Evolutionary conservation across 495 filamentous ascomycete species (phyloP).

Genomic region (Hypoxylon fragiforme): DNA sequence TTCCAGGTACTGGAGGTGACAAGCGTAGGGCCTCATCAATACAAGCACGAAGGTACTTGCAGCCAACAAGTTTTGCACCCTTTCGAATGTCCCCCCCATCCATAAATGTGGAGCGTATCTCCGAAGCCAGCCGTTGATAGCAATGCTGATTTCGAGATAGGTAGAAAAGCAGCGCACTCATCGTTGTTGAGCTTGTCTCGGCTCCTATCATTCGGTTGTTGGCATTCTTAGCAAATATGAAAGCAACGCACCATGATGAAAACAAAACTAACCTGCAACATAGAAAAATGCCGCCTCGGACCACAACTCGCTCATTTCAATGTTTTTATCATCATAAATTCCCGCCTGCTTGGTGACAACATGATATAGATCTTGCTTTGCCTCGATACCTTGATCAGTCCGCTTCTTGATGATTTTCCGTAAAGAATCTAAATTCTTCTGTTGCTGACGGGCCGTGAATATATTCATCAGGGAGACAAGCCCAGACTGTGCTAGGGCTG

Average conservation of each 20-base stretch:
- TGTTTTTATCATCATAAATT: background rate
- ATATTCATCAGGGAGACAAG: background rate
- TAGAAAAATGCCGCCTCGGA: slow-evolving; percentile 16
- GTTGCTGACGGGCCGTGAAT: background rate
- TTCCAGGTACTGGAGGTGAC: slow-evolving; percentile 52
- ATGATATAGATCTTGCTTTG: background rate
- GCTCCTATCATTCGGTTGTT: slow-evolving; percentile 19
- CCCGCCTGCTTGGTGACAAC: background rate
- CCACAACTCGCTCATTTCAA: slow-evolving; percentile 20
- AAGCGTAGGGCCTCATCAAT: slow-evolving; percentile 57
- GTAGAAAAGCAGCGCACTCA: slow-evolving; percentile 58
- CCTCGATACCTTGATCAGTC: background rate
- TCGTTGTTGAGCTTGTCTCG: slow-evolving; percentile 52
- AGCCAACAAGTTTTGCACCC: slow-evolving; percentile 48
- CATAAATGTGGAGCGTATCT: slow-evolving; percentile 46
- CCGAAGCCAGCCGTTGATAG: slow-evolving; percentile 43
- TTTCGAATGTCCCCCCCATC: slow-evolving; percentile 41
- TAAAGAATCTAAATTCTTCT: background rate
- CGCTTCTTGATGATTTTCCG: background rate
- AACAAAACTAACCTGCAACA: slow-evolving; percentile 29
- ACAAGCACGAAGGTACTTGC: slow-evolving; percentile 42
- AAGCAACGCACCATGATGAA: background rate
- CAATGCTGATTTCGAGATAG: slow-evolving; percentile 48
- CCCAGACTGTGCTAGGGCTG: background rate
- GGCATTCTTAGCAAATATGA: background rate